Evolutionary conservation across 1,284 basidiomycete genomes (phyloP), one percentile per base, ranked within the genome.

Genomic region (Apiotrichum gracile): DNA sequence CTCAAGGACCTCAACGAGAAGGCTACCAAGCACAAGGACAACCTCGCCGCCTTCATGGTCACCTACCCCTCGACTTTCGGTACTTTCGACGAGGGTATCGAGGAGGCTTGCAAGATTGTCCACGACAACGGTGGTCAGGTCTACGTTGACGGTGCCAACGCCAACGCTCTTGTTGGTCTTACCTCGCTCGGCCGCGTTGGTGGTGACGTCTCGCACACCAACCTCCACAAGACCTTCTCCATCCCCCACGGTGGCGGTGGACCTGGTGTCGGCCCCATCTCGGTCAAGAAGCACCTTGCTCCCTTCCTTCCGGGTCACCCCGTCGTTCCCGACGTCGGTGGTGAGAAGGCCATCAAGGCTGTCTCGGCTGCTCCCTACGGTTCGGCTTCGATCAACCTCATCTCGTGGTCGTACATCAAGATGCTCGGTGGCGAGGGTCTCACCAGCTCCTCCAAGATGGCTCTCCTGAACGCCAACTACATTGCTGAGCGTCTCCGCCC

Each of bases 381-480:
- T 42, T 94, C 90, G 60, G 91, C 94, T 1, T 93, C 90, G 10
- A 93, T 98, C 68, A 84, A 92, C 49, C 82, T 94, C 58, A 97
- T 98, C 70, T 97, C 94, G 2, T 98, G 94, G 94, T 90, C 91
- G 17, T 93, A 92, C 75, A 88, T 93, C 79, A 91, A 90, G 79
- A 97, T 97, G 94, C 84, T 97, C 29, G 94, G 94, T 31, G 93
- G 92, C 22, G 77, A 82, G 53, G 94, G 93, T 17, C 81, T 98
- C 39, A 83, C 84, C 38, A 82, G 90, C 61, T 85, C 91, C 4
- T 89, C 92, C 10, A 88, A 88, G 67, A 78, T 89, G 27, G 89
- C 94, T 2, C 80, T 98, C 26, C 81, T 98, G 47, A 96, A 87
- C 67, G 94, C 94, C 53, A 98, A 98, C 77, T 98, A 98, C 76